These are phyloP conservation scores for Aspergillus saccharolyticus DNA, from an alignment of 495 filamentous ascomycete genomes.

Conservation along the genomic window DNA sequence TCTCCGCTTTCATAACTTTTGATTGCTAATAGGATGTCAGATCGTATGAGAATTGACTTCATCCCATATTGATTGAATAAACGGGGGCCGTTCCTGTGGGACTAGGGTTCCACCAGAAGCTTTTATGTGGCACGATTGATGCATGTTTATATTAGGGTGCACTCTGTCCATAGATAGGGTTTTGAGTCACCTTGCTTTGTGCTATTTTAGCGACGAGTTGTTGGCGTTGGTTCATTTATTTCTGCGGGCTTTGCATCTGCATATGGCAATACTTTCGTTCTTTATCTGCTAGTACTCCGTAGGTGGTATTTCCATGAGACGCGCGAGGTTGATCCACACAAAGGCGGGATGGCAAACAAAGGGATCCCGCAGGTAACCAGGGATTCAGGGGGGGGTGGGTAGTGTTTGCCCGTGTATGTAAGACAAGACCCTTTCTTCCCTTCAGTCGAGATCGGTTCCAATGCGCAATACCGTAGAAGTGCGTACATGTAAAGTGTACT, in stretches of 20 bases:
- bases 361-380: neutral
- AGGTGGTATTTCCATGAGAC: neutral
- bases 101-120: neutral
- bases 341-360: neutral
- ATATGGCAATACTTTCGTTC: no score
- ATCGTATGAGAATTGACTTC: conserved; percentile 45
- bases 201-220: conserved; percentile 1
- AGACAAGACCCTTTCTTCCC: neutral
- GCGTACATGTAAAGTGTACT: no score
- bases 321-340: neutral
- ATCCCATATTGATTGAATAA: conserved; percentile 37
- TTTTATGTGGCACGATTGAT: conserved; percentile 2
- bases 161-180: neutral
- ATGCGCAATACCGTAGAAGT: no score
- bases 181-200: neutral
- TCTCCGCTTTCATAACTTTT: neutral
- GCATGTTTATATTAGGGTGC: conserved; percentile 17
- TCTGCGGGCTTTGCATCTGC: neutral
- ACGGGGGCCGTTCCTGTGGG: neutral
- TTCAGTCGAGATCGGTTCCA: no score
- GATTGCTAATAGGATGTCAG: conserved; percentile 19
- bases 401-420: neutral
- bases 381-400: neutral
- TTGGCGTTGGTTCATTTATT: neutral
- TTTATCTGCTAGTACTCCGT: no score